Conservation (phyloP, 306 rosid species). For the Pyrus bretschneideri region DNA sequence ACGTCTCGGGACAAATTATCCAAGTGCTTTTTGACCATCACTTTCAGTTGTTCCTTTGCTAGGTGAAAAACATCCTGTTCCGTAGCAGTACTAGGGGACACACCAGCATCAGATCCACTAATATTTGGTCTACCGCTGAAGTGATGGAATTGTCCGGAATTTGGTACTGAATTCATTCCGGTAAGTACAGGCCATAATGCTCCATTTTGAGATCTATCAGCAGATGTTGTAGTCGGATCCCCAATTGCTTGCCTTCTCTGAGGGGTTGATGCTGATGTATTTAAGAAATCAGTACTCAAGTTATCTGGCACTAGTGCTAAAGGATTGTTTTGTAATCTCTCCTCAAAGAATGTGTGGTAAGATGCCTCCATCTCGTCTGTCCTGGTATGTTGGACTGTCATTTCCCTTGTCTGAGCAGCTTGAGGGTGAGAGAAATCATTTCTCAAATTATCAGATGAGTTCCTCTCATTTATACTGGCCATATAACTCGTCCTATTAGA, state of each 20-base stretch:
- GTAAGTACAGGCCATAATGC: conserved; percentile 45
- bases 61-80: conserved; percentile 39
- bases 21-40: conserved; percentile 56
- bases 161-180: conserved; percentile 31
- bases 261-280: conserved; percentile 32
- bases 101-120: conserved; percentile 20
- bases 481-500: conserved; percentile 40
- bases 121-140: conserved; percentile 34
- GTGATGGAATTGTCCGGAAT: conserved; percentile 43
- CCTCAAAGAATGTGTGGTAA: conserved; percentile 57
- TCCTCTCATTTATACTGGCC: conserved; percentile 36
- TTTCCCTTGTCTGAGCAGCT: conserved; percentile 46
- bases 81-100: conserved; percentile 16
- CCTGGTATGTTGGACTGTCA: conserved; percentile 30
- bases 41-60: conserved; percentile 63
- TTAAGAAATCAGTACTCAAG: conserved; percentile 13
- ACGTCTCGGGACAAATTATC: conserved; percentile 41
- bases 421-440: conserved; percentile 36
- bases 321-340: conserved; percentile 43
- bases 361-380: conserved; percentile 45
- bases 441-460: conserved; percentile 31
- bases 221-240: conserved; percentile 28
- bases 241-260: conserved; percentile 38
- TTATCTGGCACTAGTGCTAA: conserved; percentile 38
- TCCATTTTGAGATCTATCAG: conserved; percentile 27